A percentile compares a stretch with the other conserved stretches of the same genome.
Evolutionary conservation across 1,284 basidiomycete species (phyloP).

Genomic region (Rhodotorula mucilaginosa): DNA sequence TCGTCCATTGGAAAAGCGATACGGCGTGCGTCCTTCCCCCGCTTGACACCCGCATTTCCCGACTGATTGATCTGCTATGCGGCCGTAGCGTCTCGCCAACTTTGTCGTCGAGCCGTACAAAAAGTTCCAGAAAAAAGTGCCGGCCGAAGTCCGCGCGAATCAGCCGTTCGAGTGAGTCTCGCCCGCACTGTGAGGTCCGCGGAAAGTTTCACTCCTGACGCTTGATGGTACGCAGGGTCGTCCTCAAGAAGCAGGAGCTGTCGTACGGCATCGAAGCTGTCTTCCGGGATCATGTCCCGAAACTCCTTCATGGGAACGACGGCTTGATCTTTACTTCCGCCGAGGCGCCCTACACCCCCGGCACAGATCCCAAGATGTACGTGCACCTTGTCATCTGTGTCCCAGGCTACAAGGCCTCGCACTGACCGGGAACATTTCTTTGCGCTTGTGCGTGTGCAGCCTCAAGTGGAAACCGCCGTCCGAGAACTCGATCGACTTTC

Average conservation of each 20-base stretch:
- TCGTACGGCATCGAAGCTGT: constrained; percentile 86
- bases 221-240: constrained; percentile 58
- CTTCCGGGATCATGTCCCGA: constrained; percentile 76
- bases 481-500: constrained; percentile 98
- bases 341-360: constrained; percentile 77
- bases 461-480: constrained; percentile 99
- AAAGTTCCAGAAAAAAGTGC: constrained; percentile 62
- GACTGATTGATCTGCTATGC: background rate
- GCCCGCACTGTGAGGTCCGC: background rate
- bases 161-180: constrained; percentile 79
- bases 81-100: constrained; percentile 67
- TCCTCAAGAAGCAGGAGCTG: constrained; percentile 82
- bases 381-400: constrained; percentile 45
- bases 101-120: constrained; percentile 81
- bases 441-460: constrained; percentile 53
- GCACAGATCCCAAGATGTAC: constrained; percentile 88
- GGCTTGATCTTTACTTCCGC: constrained; percentile 96
- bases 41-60: fast-evolving
- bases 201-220: background rate
- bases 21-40: constrained; percentile 64
- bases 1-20: constrained; percentile 77
- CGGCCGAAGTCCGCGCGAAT: constrained; percentile 62
- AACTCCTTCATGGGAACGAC: constrained; percentile 89
- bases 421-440: background rate
- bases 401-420: background rate